These are phyloP conservation scores for Cadophora sp. DNA, from an alignment of 2,329 filamentous ascomycete genomes.

Conservation along the genomic window DNA sequence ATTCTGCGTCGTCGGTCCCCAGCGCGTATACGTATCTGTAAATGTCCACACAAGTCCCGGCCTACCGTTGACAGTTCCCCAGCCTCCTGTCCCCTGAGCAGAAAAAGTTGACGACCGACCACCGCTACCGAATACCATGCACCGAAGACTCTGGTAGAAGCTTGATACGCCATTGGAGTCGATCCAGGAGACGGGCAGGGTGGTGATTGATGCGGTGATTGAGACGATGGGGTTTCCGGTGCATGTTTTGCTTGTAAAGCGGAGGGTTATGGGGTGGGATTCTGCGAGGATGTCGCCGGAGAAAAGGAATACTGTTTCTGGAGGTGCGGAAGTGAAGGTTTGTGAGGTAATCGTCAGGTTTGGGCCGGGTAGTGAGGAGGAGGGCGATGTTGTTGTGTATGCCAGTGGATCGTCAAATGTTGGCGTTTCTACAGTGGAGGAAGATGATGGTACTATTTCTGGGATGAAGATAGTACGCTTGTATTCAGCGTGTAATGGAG, in stretches of 20 bases:
- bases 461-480: neutral
- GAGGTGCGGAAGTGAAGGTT: neutral
- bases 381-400: neutral
- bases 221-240: neutral
- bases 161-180: neutral
- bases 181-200: neutral
- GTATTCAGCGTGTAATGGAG: neutral
- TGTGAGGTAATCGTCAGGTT: neutral
- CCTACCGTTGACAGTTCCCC: neutral
- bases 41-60: conserved; percentile 1
- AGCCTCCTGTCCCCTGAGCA: neutral
- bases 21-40: neutral
- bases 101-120: neutral
- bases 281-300: neutral
- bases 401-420: neutral
- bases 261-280: neutral
- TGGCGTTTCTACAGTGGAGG: neutral
- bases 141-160: neutral
- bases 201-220: neutral
- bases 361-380: neutral
- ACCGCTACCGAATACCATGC: neutral
- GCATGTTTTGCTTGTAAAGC: neutral
- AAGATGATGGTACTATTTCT: neutral
- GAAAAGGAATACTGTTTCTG: neutral
- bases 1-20: conserved; percentile 4